A percentile compares a stretch with the other conserved stretches of the same genome.
These are phyloP conservation scores for Tolypocladium endophyticum DNA, from an alignment of 2,329 filamentous ascomycete species.

Conservation along the genomic window DNA sequence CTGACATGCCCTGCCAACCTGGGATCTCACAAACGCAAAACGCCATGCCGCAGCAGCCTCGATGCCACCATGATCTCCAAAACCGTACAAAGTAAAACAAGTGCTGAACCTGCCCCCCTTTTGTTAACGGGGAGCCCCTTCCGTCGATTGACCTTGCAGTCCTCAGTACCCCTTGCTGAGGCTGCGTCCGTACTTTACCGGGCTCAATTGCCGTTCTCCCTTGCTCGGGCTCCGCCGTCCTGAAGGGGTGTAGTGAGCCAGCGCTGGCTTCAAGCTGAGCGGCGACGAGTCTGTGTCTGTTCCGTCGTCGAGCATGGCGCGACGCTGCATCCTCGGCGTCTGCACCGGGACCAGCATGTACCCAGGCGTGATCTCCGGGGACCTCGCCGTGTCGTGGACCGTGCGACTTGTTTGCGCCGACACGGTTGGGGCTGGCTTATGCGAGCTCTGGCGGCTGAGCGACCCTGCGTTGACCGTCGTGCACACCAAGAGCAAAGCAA, in stretches of 20 bases:
- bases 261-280: slow-evolving; percentile 28
- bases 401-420: slow-evolving; percentile 6
- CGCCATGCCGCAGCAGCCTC: background rate
- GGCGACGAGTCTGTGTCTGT: slow-evolving; percentile 44
- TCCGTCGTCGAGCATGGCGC: slow-evolving; percentile 31
- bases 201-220: slow-evolving; percentile 36
- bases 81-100: background rate
- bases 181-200: slow-evolving; percentile 31
- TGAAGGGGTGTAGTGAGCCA: slow-evolving; percentile 35
- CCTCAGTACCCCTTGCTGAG: slow-evolving; percentile 22
- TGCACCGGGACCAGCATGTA: slow-evolving; percentile 42
- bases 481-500: slow-evolving; percentile 35
- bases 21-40: background rate
- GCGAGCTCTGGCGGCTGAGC: slow-evolving; percentile 18
- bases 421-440: slow-evolving; percentile 1
- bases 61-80: background rate
- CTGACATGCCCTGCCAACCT: background rate
- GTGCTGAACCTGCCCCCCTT: background rate
- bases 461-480: slow-evolving; percentile 41
- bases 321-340: slow-evolving; percentile 33
- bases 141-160: background rate
- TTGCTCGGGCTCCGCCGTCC: slow-evolving; percentile 38
- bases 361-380: slow-evolving; percentile 24
- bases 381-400: slow-evolving; percentile 11
- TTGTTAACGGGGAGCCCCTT: background rate